These are phyloP conservation scores for Nevesoporus exiguus DNA, from an alignment of 768 basidiomycete species.

Conservation along the genomic window DNA sequence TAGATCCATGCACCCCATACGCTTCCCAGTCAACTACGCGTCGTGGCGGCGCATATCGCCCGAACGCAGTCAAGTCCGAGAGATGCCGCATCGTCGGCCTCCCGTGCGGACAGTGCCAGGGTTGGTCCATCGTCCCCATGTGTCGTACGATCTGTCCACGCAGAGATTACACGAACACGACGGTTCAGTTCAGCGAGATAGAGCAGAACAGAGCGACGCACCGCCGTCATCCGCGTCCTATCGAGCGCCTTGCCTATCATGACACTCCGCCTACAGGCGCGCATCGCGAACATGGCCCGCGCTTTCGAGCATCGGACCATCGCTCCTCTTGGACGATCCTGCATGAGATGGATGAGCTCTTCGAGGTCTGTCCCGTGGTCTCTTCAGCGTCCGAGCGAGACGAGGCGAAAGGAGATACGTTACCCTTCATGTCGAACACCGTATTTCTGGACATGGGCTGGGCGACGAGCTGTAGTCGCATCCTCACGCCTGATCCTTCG, in stretches of 20 bases:
- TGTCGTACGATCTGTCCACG: constrained; percentile 60
- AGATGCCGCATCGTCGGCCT: constrained; percentile 81
- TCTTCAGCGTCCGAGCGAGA: background rate
- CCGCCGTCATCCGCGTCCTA: constrained; percentile 69
- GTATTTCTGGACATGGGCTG: constrained; percentile 93
- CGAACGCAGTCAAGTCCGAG: constrained; percentile 44
- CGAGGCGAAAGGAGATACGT: constrained; percentile 1
- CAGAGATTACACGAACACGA: background rate
- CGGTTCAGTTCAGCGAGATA: background rate
- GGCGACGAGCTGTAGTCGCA: constrained; percentile 63
- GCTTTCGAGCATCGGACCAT: constrained; percentile 94
- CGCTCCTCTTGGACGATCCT: constrained; percentile 69
- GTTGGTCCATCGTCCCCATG: constrained; percentile 83
- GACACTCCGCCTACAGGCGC: constrained; percentile 93
- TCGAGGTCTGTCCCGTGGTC: constrained; percentile 65
- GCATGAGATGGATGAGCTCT: constrained; percentile 84
- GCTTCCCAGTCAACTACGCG: constrained; percentile 37
- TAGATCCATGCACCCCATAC: constrained; percentile 15
- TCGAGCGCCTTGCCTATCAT: constrained; percentile 92
- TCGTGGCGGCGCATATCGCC: constrained; percentile 9
- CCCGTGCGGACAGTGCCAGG: constrained; percentile 89
- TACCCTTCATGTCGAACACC: constrained; percentile 85
- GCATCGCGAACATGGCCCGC: constrained; percentile 92
- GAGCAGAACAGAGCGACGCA: constrained; percentile 33
- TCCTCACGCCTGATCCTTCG: background rate